Evolutionary conservation across 495 filamentous ascomycete species (phyloP).

Genomic region (Platismatia glauca): DNA sequence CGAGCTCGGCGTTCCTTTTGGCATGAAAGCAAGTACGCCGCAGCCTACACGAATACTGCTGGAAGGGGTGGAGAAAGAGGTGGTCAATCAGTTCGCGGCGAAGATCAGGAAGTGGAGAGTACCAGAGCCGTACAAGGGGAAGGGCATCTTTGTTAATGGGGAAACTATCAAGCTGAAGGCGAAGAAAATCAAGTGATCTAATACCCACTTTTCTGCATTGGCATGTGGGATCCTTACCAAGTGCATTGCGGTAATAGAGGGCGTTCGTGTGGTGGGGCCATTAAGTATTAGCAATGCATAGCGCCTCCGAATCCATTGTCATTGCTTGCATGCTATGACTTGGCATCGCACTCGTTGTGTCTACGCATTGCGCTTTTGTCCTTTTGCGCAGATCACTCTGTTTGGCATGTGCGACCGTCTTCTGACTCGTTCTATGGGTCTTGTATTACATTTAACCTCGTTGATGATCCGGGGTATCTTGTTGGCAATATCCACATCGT

Average conservation of each 20-base stretch:
- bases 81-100: constrained; percentile 84
- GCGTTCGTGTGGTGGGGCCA: background rate
- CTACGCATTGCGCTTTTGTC: no score
- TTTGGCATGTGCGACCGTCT: no score
- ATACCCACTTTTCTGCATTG: no score
- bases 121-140: constrained; percentile 97
- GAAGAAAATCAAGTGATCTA: constrained; percentile 87
- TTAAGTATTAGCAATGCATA: background rate
- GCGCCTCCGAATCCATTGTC: background rate
- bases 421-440: no score
- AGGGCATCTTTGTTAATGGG: constrained; percentile 95
- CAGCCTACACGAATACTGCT: constrained; percentile 90
- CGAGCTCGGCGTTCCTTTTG: constrained; percentile 71
- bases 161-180: constrained; percentile 97
- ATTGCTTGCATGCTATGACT: no score
- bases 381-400: no score
- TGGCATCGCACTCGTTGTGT: no score
- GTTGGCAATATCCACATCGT: no score
- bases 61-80: constrained; percentile 75
- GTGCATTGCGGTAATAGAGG: background rate
- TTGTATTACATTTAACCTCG: no score
- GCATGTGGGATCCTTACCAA: background rate
- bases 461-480: no score
- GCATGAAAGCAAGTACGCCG: constrained; percentile 79
- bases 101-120: constrained; percentile 77